These are phyloP conservation scores for Citropsis articulata DNA, from an alignment of 345 rosid genomes.

Conservation along the genomic window DNA sequence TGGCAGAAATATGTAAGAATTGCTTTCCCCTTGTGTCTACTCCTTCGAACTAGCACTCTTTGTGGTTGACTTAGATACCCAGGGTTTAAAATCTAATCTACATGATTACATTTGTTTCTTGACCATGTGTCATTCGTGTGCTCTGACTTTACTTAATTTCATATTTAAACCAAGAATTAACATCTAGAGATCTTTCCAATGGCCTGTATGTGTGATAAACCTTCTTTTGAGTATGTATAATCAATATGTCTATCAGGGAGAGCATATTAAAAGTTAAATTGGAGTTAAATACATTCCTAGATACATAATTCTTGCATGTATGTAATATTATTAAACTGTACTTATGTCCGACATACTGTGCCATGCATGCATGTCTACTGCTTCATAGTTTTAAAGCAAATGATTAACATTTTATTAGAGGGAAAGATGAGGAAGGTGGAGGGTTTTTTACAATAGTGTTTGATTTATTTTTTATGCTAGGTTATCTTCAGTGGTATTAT, in stretches of 20 bases:
- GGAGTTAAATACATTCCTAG: neutral
- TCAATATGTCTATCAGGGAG: neutral
- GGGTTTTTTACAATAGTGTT: neutral
- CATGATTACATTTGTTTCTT: neutral
- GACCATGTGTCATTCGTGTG: neutral
- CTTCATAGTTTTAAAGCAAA: neutral
- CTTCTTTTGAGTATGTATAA: neutral
- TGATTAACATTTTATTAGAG: neutral
- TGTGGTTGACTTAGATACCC: neutral
- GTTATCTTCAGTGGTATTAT: neutral
- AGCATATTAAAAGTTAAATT: neutral
- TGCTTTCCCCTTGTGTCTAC: neutral
- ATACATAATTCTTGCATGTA: neutral
- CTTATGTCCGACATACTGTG: neutral
- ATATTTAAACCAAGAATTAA: neutral
- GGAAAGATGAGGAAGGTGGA: neutral
- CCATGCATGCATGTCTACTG: neutral
- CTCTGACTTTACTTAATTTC: neutral
- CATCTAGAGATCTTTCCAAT: neutral
- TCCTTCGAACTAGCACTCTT: neutral
- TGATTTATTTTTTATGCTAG: conserved; percentile 3
- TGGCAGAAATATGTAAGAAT: neutral
- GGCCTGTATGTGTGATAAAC: neutral
- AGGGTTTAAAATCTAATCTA: neutral
- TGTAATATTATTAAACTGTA: neutral